These are phyloP conservation scores for Candida anglica DNA, from an alignment of 805 yeast species.

Conservation along the genomic window DNA sequence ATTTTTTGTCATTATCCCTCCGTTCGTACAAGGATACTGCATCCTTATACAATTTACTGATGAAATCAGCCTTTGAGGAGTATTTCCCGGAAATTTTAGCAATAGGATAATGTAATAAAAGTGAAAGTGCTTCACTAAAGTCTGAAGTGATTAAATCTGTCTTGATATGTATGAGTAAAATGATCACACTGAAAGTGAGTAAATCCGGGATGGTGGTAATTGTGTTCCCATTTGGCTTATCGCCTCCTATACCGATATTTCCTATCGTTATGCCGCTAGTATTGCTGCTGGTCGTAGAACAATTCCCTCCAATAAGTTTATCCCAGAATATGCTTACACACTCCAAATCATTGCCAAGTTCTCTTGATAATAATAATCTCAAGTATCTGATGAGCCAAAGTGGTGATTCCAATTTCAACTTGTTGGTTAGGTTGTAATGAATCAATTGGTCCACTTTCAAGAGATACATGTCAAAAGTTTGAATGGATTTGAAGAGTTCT, in stretches of 20 bases:
- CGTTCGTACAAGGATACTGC: conserved; percentile 28
- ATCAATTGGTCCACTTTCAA: conserved; percentile 49
- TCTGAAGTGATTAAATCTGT: conserved; percentile 43
- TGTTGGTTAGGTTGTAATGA: conserved; percentile 41
- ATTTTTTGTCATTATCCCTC: conserved; percentile 32
- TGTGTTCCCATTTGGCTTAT: conserved; percentile 4
- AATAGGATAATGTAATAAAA: conserved; percentile 50
- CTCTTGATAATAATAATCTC: conserved; percentile 44
- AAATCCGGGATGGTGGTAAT: conserved; percentile 29
- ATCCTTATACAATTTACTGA: conserved; percentile 26
- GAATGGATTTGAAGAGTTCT: conserved; percentile 42
- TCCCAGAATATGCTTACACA: conserved; percentile 45
- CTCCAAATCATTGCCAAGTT: conserved; percentile 37
- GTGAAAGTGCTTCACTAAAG: conserved; percentile 47
- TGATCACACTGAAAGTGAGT: conserved; percentile 38
- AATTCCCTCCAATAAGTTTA: conserved; percentile 32
- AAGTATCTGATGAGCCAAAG: conserved; percentile 54
- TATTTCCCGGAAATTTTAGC: conserved; percentile 7
- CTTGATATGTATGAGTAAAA: conserved; percentile 43
- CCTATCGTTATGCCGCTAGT: too few relatives aligned
- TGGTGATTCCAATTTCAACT: conserved; percentile 45
- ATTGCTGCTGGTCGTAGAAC: conserved; percentile 4
- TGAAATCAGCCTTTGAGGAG: conserved; percentile 11
- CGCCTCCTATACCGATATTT: not conserved
- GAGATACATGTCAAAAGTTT: conserved; percentile 42